These are phyloP conservation scores for Tuber umbilicatum DNA, from an alignment of 495 filamentous ascomycete species.

Conservation along the genomic window DNA sequence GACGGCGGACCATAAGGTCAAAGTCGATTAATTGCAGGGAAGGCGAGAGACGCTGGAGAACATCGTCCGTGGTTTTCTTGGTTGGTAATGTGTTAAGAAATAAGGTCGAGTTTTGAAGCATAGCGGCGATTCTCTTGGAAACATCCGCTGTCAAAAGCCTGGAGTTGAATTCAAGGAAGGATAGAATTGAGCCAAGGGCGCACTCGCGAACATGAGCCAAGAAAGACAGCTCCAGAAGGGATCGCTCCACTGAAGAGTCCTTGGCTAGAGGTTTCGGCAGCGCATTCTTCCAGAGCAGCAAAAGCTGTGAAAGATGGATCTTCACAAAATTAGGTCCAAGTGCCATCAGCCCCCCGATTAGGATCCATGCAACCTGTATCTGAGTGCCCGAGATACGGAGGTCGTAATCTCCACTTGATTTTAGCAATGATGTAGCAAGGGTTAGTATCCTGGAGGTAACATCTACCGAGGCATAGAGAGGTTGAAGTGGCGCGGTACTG, in stretches of 20 bases:
- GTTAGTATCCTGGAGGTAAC: slow-evolving; percentile 86
- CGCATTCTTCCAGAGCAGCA: slow-evolving; percentile 97
- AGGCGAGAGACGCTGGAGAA: slow-evolving; percentile 73
- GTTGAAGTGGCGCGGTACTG: slow-evolving; percentile 78
- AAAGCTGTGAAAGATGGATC: slow-evolving; percentile 89
- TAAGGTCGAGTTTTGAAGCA: slow-evolving; percentile 91
- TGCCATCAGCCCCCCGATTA: slow-evolving; percentile 94
- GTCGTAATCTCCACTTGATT: slow-evolving; percentile 85
- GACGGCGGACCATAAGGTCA: slow-evolving; percentile 83
- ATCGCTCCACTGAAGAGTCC: slow-evolving; percentile 75
- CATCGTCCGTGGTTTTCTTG: slow-evolving; percentile 83
- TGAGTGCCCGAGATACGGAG: slow-evolving; percentile 86
- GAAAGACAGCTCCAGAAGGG: slow-evolving; percentile 80
- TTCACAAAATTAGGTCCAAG: slow-evolving; percentile 98
- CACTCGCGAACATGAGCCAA: slow-evolving; percentile 93
- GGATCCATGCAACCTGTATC: slow-evolving; percentile 94
- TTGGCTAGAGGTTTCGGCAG: slow-evolving; percentile 87
- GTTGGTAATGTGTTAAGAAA: slow-evolving; percentile 76
- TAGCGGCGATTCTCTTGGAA: slow-evolving; percentile 80
- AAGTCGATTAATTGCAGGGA: slow-evolving; percentile 86
- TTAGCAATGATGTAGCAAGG: slow-evolving; percentile 84
- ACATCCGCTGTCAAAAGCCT: slow-evolving; percentile 87
- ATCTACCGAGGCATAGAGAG: slow-evolving; percentile 90
- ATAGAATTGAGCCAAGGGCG: slow-evolving; percentile 79
- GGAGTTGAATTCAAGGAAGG: slow-evolving; percentile 91